Percentiles rank a stretch among this genome's conserved stretches.
Conservation (phyloP, 345 rosid species). For the Gossypium raimondii region DNA sequence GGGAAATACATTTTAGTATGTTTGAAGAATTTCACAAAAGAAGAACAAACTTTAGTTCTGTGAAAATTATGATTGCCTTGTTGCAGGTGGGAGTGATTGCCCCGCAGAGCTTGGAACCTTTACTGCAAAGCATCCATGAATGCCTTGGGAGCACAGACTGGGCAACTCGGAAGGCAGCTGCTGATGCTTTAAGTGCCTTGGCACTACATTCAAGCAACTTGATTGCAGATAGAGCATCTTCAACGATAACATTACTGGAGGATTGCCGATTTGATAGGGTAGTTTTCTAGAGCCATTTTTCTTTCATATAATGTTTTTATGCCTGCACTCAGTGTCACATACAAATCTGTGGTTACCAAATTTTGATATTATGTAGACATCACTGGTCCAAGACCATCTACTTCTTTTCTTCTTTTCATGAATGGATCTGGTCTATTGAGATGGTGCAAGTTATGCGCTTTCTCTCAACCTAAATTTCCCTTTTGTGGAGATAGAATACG, state of each 20-base stretch:
- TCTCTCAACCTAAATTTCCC: neutral
- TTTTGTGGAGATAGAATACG: neutral
- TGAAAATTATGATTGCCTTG: constrained; percentile 15
- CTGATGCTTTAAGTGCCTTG: constrained; percentile 71
- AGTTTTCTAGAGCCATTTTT: constrained; percentile 11
- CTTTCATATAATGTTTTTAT: neutral
- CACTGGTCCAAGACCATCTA: neutral
- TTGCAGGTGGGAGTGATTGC: constrained; percentile 89
- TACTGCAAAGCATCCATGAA: constrained; percentile 80
- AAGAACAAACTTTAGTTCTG: neutral
- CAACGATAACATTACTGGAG: constrained; percentile 71
- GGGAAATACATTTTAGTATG: neutral
- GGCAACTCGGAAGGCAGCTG: constrained; percentile 96
- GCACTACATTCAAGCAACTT: constrained; percentile 76
- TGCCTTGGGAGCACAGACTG: constrained; percentile 95
- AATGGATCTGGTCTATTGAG: neutral
- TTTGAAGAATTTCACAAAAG: neutral
- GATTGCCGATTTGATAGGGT: constrained; percentile 96
- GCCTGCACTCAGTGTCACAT: neutral
- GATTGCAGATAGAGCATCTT: constrained; percentile 56
- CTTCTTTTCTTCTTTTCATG: neutral
- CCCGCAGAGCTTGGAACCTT: constrained; percentile 69
- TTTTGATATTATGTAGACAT: neutral
- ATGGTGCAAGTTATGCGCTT: neutral
- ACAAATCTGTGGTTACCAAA: neutral